phyloP scores from a whole-genome alignment of 345 rosid species.

The Mallotus nudiflorus region DNA sequence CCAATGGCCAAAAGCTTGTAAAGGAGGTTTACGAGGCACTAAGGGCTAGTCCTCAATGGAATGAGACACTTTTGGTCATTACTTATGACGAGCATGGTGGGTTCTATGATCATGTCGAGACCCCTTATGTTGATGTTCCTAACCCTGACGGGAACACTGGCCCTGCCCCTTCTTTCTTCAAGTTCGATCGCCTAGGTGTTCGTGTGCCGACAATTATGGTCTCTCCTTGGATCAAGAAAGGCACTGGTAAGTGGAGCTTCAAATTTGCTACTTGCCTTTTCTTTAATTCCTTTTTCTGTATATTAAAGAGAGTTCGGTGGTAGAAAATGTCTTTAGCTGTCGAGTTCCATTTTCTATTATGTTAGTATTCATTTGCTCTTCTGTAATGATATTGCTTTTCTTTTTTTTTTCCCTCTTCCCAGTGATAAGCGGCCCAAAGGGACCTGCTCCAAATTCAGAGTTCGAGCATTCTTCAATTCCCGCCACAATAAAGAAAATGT shows the following conservation, averaged over 20 bases:
- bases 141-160: slow-evolving; percentile 92
- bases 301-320: too few species aligned
- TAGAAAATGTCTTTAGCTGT: too few species aligned
- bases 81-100: slow-evolving; percentile 98
- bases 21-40: slow-evolving; percentile 88
- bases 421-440: slow-evolving; percentile 69
- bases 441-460: slow-evolving; percentile 77
- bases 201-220: slow-evolving; percentile 91
- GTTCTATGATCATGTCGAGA: slow-evolving; percentile 86
- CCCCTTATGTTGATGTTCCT: slow-evolving; percentile 74
- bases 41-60: slow-evolving; percentile 93
- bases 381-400: not conserved
- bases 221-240: slow-evolving; percentile 96
- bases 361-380: too few species aligned
- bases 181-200: slow-evolving; percentile 90
- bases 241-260: slow-evolving; percentile 55
- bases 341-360: too few species aligned
- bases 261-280: too few species aligned
- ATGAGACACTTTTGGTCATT: slow-evolving; percentile 75
- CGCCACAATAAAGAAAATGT: slow-evolving; percentile 90
- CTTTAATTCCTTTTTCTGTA: too few species aligned
- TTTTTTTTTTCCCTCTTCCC: slow-evolving; percentile 12
- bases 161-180: slow-evolving; percentile 88
- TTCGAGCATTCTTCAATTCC: slow-evolving; percentile 94
- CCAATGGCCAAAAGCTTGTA: slow-evolving; percentile 72